Evolutionary conservation across 148 eudicot genomes (phyloP), one percentile per base, ranked within the genome.

Genomic region (Rhododendron kiyosumense): DNA sequence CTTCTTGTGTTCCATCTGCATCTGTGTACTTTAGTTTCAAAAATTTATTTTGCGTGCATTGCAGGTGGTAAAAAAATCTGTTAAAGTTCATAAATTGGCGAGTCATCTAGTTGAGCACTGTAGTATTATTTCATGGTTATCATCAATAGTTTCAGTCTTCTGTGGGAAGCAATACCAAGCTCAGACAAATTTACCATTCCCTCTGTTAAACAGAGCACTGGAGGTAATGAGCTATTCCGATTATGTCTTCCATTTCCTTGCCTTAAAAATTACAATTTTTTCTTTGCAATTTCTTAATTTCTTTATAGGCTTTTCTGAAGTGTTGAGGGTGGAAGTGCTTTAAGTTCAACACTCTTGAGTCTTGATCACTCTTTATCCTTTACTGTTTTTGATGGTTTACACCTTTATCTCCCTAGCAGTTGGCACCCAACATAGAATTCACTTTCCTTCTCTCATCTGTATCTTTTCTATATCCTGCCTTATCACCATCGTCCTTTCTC

Each of bases 51-150:
- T 82, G 34, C 48, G 41, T 85, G 59, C 63, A n/a, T 78, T 89
- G 90, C 94, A 97, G 98, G 90, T 95, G 45, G 88, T 97, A 86
- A 93, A 91, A 88, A 97, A 93, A 91, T 93, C 92, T 84, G 89
- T 95, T 83, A 92, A 87, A 88, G 79, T 91, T 52, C 92, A 85
- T 61, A 94, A 90, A 85, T 84, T 92, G 86, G 89, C 91, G 34
- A 84, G 82, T 81, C 88, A 93, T 87, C 89, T 95, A 36, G 91
- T 97, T 90, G 91, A 94, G 87, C 90, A 91, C 12, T 90, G 96
- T 86, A 93, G 96, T 86, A 80, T 97, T 81, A 85, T 97, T 85
- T 80, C 92, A 77, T 97, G 98, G 99, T 83, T 95, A 67, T 95
- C 99, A 49, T 88, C 95, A n/a, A 75, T 91, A 87, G 85, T 97